Base-by-base conservation (phyloP, 2,329 filamentous ascomycete genomes). In the Epichloe baconii region DNA sequence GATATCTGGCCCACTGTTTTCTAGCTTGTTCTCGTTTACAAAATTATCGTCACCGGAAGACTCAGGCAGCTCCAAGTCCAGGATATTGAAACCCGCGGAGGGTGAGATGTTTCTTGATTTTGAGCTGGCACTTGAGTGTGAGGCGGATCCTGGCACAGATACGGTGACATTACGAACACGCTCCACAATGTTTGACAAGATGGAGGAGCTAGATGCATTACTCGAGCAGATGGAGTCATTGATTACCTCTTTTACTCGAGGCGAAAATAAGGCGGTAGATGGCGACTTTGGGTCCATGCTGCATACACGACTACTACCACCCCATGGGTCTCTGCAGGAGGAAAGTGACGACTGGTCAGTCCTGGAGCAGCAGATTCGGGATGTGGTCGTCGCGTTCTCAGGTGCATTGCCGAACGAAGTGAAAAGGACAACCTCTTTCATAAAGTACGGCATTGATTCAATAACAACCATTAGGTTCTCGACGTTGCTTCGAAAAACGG, bases 381-480 rank as follows among this genome's bases (percentile, higher is more conserved):
- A 46, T 34, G 44, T 46, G 19, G 34, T 46, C 3, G 17, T 35
- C 23, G 17, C 26, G 11, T 46, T 35, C 34, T 46, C 44, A 14
- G 23, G 5, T 7, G 3, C 34, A 3, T n/a, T 10, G 15, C 49
- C 47, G 2, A 50, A 53, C 5, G 53, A 59, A 37, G 55, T 68
- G 8, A 53, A 59, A 5, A 65, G 61, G 48, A 55, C 55, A 1
- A 59, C 64, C 26, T 63, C 66, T 5, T 65, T 68, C 49, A 54
- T 66, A 7, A 58, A 59, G 35, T 56, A 65, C 2, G 63, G 63
- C 5, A 60, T 66, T 37, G 63, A 66, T 49, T 65, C 62, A 0
- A 61, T 66, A 17, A 62, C 59, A 4, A 61, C 64, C 7, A 65
- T 66, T 34, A 60, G 61, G 21, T 66, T 66, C 47, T 59, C 64